Evolutionary conservation across 805 yeast species (phyloP).

Genomic region (Cyberlindnera bimundalis): DNA sequence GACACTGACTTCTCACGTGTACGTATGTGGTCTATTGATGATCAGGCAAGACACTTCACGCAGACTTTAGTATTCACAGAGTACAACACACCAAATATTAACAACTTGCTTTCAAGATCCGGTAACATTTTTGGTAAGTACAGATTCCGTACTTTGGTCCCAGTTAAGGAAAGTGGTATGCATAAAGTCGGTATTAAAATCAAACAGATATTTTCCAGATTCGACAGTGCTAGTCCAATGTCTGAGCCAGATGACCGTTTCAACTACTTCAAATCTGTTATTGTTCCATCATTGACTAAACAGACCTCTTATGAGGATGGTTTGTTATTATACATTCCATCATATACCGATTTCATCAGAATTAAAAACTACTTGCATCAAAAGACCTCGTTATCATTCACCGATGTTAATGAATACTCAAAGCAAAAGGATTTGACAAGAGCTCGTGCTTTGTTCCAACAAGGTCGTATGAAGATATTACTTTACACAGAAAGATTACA

Average conservation of each 20-base stretch:
- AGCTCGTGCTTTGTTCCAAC: constrained; percentile 65
- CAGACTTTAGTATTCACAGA: constrained; percentile 79
- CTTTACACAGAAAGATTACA: constrained; percentile 94
- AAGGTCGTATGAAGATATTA: constrained; percentile 60
- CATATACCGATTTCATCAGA: constrained; percentile 81
- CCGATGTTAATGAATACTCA: constrained; percentile 80
- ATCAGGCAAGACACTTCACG: constrained; percentile 65
- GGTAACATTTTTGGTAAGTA: constrained; percentile 58
- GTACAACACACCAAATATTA: constrained; percentile 77
- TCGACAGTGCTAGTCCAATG: constrained; percentile 51
- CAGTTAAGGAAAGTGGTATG: constrained; percentile 51
- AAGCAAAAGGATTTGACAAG: constrained; percentile 66
- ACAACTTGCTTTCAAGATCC: constrained; percentile 51
- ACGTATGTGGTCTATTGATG: constrained; percentile 89
- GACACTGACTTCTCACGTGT: constrained; percentile 89
- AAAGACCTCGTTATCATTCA: constrained; percentile 61
- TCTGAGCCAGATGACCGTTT: constrained; percentile 82
- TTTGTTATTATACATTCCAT: constrained; percentile 74
- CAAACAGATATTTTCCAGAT: constrained; percentile 68
- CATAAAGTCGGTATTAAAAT: constrained; percentile 63
- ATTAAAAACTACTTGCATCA: constrained; percentile 58
- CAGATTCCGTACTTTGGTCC: constrained; percentile 47
- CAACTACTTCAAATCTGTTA: constrained; percentile 69
- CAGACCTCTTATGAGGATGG: constrained; percentile 68
- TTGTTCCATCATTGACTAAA: constrained; percentile 66